Evolutionary conservation across 148 eudicot species (phyloP).

Genomic region (Spergularia marina): DNA sequence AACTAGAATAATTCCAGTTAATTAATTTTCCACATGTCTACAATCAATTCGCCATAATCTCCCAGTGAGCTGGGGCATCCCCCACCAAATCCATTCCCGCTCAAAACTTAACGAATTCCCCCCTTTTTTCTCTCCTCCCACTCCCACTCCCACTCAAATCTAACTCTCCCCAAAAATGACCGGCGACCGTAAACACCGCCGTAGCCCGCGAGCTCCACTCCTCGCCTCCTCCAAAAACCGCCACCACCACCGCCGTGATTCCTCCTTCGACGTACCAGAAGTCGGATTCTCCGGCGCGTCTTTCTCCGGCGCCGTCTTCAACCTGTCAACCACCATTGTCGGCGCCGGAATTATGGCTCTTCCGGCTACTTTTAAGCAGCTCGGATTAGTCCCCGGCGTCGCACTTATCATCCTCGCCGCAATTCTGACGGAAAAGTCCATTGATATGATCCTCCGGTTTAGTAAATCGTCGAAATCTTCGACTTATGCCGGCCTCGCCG

Average conservation of each 20-base stretch:
- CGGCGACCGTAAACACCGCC: conserved; percentile 38
- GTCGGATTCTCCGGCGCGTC: conserved; percentile 52
- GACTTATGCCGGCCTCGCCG: conserved; percentile 53
- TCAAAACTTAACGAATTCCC: background rate
- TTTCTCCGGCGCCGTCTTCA: conserved; percentile 72
- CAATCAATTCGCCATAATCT: background rate
- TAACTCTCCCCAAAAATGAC: background rate
- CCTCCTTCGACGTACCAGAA: background rate
- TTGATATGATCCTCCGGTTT: conserved; percentile 59
- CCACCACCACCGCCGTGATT: conserved; percentile 15
- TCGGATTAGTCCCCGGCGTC: conserved; percentile 60
- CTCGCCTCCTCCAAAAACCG: conserved; percentile 35
- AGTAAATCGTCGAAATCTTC: conserved; percentile 44
- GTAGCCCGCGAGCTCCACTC: conserved; percentile 37
- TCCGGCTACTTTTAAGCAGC: conserved; percentile 67
- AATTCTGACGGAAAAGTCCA: conserved; percentile 50
- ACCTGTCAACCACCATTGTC: conserved; percentile 71
- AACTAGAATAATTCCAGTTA: too few species aligned
- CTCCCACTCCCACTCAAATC: too few species aligned
- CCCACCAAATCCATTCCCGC: conserved; percentile 8
- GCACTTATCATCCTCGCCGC: conserved; percentile 45
- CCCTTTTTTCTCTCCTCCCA: background rate
- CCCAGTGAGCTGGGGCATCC: background rate
- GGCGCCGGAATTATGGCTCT: conserved; percentile 94
- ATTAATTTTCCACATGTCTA: background rate